Evolutionary conservation across 2,329 filamentous ascomycete species (phyloP).

Genomic region (Fusarium sp.): DNA sequence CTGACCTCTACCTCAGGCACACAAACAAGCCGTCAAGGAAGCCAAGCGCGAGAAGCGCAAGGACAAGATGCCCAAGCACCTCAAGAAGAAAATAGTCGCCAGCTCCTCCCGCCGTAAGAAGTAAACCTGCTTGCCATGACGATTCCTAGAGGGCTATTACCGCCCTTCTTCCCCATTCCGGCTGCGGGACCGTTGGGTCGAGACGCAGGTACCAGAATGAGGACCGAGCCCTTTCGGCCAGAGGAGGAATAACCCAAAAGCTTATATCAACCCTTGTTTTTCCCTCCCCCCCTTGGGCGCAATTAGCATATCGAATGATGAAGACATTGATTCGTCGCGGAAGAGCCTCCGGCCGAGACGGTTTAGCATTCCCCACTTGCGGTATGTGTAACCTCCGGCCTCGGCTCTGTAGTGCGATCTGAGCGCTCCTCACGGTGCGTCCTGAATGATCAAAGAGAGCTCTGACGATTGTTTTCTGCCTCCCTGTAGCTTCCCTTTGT

Average conservation of each 20-base stretch:
- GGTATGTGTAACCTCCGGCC: constrained; percentile 37
- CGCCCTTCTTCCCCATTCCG: constrained; percentile 1
- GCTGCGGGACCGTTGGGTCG: constrained; percentile 16
- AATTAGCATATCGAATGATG: constrained; percentile 61
- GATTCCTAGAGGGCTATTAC: constrained; percentile 4
- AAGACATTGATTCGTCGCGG: constrained; percentile 55
- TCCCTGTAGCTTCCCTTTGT: not conserved
- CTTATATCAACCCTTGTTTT: constrained; percentile 5
- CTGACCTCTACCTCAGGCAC: constrained; percentile 57
- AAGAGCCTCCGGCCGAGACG: constrained; percentile 35
- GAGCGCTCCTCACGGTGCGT: constrained; percentile 47
- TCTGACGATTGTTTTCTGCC: constrained; percentile 51
- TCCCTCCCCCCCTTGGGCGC: not conserved
- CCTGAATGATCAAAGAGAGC: constrained; percentile 71
- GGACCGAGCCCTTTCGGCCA: not conserved
- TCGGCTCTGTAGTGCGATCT: constrained; percentile 54
- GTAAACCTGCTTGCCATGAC: constrained; percentile 51
- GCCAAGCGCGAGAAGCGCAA: constrained; percentile 94
- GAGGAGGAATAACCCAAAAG: constrained; percentile 12
- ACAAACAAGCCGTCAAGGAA: constrained; percentile 93
- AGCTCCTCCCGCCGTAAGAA: constrained; percentile 74
- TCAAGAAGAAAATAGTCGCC: constrained; percentile 90
- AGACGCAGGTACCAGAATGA: constrained; percentile 17
- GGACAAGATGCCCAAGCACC: constrained; percentile 94
- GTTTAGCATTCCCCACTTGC: constrained; percentile 46